phyloP scores from a whole-genome alignment of 192 early-diverging fungal genomes.

The Ramicandelaber brevisporus region DNA sequence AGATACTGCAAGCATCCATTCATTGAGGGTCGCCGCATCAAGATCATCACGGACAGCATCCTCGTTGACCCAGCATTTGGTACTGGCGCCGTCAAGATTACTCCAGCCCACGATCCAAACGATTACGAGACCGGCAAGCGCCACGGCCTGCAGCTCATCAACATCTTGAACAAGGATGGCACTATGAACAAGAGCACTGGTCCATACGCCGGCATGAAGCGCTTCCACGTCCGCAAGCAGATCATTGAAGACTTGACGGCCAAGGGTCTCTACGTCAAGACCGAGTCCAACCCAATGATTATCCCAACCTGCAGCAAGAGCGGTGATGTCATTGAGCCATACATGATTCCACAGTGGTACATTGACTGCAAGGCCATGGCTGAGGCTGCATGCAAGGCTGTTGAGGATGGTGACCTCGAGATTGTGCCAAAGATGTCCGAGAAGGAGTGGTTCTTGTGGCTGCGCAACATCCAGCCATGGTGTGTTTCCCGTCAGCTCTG shows the following conservation, averaged over 20 bases:
- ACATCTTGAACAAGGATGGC: conserved; percentile 92
- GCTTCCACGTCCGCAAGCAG: conserved; percentile 80
- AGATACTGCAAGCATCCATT: conserved; percentile 90
- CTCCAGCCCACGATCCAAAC: conserved; percentile 92
- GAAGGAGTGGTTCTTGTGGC: conserved; percentile 90
- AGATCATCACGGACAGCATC: conserved; percentile 67
- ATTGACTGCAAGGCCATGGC: conserved; percentile 79
- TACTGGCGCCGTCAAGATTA: conserved; percentile 98
- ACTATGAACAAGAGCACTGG: conserved; percentile 78
- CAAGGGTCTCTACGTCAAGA: conserved; percentile 66
- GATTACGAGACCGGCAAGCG: conserved; percentile 94
- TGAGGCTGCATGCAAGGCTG: conserved; percentile 50
- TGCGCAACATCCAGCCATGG: conserved; percentile 93
- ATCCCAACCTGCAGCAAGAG: conserved; percentile 76
- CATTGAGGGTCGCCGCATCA: conserved; percentile 63
- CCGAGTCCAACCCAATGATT: conserved; percentile 76
- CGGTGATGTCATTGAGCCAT: conserved; percentile 83
- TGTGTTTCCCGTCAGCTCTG: conserved; percentile 96
- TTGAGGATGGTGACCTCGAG: conserved; percentile 48
- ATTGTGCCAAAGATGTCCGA: conserved; percentile 69
- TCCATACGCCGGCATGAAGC: conserved; percentile 63
- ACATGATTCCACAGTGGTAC: conserved; percentile 99
- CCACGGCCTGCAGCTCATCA: conserved; percentile 82
- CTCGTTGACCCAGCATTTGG: conserved; percentile 80
- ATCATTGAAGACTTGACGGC: conserved; percentile 71